These are phyloP conservation scores for Mucor circinelloides DNA, from an alignment of 371 early-diverging fungal genomes.

Conservation along the genomic window DNA sequence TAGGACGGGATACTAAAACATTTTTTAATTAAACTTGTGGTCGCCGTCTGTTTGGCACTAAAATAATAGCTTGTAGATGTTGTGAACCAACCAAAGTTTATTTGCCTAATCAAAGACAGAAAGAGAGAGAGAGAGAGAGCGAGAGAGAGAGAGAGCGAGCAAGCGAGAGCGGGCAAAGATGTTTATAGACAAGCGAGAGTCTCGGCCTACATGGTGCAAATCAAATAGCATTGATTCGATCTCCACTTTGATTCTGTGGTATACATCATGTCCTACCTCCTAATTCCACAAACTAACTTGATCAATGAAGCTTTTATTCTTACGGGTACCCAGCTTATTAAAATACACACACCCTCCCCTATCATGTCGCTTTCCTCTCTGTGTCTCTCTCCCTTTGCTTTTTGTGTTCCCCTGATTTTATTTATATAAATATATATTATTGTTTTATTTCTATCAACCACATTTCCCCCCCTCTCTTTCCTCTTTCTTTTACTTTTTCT, in stretches of 20 bases:
- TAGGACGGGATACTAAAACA: neutral
- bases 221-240: slow-evolving; percentile 3
- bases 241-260: slow-evolving; percentile 17
- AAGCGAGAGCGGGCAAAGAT: neutral
- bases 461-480: slow-evolving; percentile 6
- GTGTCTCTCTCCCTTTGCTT: slow-evolving; percentile 3
- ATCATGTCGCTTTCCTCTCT: neutral
- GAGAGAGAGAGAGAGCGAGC: neutral
- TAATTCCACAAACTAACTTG: slow-evolving; percentile 2
- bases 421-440: slow-evolving; percentile 6
- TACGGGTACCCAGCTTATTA: slow-evolving; percentile 11
- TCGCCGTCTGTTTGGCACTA: neutral
- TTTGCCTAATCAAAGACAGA: neutral
- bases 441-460: neutral
- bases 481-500: neutral
- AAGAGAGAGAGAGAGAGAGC: neutral
- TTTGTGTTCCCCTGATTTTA: slow-evolving; percentile 1
- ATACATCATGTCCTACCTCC: slow-evolving; percentile 11
- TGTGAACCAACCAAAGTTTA: neutral
- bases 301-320: neutral
- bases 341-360: neutral
- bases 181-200: neutral
- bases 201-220: neutral
- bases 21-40: neutral
- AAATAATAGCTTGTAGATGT: neutral